Percentiles rank a stretch among this genome's conserved stretches.
Evolutionary conservation across 768 basidiomycete species (phyloP).

Genomic region (Lepiota venenata): DNA sequence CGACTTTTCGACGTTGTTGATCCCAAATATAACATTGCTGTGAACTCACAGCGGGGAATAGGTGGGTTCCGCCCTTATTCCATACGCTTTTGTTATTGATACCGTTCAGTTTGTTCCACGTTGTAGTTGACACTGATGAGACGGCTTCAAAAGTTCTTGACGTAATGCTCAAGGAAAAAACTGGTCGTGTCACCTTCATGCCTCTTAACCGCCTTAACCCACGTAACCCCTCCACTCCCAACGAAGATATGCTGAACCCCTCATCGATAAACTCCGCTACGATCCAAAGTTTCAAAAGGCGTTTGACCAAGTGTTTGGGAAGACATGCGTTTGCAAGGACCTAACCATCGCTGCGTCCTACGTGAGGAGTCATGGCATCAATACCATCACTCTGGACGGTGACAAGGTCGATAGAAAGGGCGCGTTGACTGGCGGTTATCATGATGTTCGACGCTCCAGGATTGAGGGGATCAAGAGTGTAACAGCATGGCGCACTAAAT

Average conservation of each 20-base stretch:
- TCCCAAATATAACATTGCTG: slow-evolving; percentile 83
- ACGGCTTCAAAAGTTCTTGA: slow-evolving; percentile 92
- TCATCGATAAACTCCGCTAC: slow-evolving; percentile 80
- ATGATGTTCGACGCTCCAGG: slow-evolving; percentile 86
- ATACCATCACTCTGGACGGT: slow-evolving; percentile 96
- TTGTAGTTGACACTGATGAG: slow-evolving; percentile 95
- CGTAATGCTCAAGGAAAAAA: slow-evolving; percentile 90
- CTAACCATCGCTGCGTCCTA: slow-evolving; percentile 91
- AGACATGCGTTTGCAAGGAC: slow-evolving; percentile 94
- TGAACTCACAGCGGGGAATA: slow-evolving; percentile 94
- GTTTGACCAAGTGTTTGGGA: slow-evolving; percentile 96
- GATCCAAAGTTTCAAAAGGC: slow-evolving; percentile 72
- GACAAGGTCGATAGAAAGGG: slow-evolving; percentile 98
- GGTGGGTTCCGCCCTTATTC: slow-evolving; percentile 39
- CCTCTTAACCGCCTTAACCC: slow-evolving; percentile 93
- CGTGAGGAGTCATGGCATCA: slow-evolving; percentile 91
- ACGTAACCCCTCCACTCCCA: slow-evolving; percentile 58
- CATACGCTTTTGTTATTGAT: slow-evolving; percentile 9
- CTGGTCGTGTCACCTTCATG: slow-evolving; percentile 97
- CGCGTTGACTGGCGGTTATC: slow-evolving; percentile 92
- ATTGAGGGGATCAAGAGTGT: slow-evolving; percentile 84
- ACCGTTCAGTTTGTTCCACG: slow-evolving; percentile 79
- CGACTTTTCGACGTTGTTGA: slow-evolving; percentile 90
- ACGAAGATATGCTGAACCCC: slow-evolving; percentile 79
- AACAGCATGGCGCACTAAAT: slow-evolving; percentile 70